Base-by-base conservation (phyloP, 1,139 yeast genomes). In the Blastobotrys indianensis region DNA sequence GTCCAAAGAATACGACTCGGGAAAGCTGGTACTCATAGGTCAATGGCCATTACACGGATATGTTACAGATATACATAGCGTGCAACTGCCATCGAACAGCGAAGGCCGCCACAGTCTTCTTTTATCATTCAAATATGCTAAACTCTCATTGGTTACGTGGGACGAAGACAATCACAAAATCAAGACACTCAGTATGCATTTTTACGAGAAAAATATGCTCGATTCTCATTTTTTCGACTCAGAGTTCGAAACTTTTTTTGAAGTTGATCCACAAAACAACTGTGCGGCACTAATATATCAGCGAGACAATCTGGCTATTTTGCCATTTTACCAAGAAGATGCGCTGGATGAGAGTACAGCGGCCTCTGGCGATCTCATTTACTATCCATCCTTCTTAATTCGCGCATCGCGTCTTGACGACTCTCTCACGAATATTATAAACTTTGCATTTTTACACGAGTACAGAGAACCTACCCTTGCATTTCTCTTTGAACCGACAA, bases 391-490 rank as follows among this genome's bases (percentile, higher is more conserved):
- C 50, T 80, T 79, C 51, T 66, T 85, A 4, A 64, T 84, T 32
- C 75, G 76, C 49, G 80, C 84, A 1, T 68, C 75, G 8, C 68
- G 74, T 33, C 68, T 87, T 38, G 80, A 82, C 54, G 65, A 78
- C 1, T 71, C 76, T 5, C 72, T 87, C 46, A 77, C 82, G 7
- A 73, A 77, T 50, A 74, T 88, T 17, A 68, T 82, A 4, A 94
- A 83, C 59, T 69, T 82, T 57, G 79, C 78, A 45, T 87, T 83
- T 59, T 68, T 88, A 42, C 65, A 79, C 57, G 83, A 82, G 47
- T 88, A 85, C 60, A 68, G 82, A 49, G 90, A 82, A 51, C 94
- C 96, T 0, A 86, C 96, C 0, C 59, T 88, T 32, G 95, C 87
- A 0, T 70, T 88, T 9, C 61, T 86, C 37, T 82, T 80, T 49